Base-by-base conservation (phyloP, 202 grass and related monocot genomes). In the Thinopyrum obtusiflorum region DNA sequence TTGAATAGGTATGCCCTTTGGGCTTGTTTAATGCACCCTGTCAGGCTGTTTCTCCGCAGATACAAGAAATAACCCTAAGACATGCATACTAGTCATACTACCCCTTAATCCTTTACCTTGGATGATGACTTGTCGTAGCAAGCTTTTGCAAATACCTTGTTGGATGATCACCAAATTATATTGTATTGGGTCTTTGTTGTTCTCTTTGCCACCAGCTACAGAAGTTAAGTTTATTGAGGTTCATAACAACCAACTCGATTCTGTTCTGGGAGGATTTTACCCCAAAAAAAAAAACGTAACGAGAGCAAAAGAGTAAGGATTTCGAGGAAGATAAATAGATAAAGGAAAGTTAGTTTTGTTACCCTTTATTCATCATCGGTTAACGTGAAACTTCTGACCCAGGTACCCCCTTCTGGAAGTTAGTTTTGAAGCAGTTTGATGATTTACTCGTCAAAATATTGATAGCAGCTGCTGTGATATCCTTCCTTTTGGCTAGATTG, bases 391-490 rank as follows among this genome's bases (percentile, higher is more conserved):
- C 24, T 75, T 82, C 18, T 78, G 40, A 80, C 71, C 62, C 86
- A 99, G 97, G 93, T 87, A 93, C 97, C 68, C 88, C 93, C 26
- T 94, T 94, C 72, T 99, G 93, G 97, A 99, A 92, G 87, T 88
- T 95, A 91, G 88, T 97, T 92, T 68, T 94, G 87, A 99, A 99
- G 85, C 97, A 99, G 70, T 99, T 99, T 66, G 92, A 98, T 84
- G 97, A 98, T 92, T 94, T 99, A 83, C 97, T 99, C 39, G 97
- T 99, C 83, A 99, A 98, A 92, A 99, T 99, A 94, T 91, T 99
- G 79, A 94, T 99, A 80, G 97, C 83, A 84, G 93, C 93, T 47
- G 97, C 97, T 63, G 68, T 97, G 61, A 42, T 99, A 73, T 99
- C 97, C n/a, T 99, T 96, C 68, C 69, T 99, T 90, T 83, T 99